Evolutionary conservation across 345 rosid genomes (phyloP), one percentile per base, ranked within the genome.

Genomic region (Salix suchowensis): DNA sequence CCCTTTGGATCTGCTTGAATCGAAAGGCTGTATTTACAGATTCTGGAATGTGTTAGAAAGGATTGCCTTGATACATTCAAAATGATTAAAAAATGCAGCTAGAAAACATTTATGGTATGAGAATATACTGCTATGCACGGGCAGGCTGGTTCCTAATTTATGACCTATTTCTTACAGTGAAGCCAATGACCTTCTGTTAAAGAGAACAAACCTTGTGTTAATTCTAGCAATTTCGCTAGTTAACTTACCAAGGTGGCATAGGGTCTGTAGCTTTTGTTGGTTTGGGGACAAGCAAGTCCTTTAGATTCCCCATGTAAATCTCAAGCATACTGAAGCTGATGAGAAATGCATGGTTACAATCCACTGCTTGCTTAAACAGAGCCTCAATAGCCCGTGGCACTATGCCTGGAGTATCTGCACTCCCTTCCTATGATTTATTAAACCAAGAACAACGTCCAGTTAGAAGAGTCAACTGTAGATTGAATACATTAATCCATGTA

Each of bases 311-410:
- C 89, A 89, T 68, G 84, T 93, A 93, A 68, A 93, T 88, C 88
- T 93, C 96, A 71, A 93, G 89, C 97, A 93, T 93, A 68, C 97
- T 93, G 82, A 90, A 93, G 14, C 67, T 83, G 80, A 91, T 85
- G 58, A 64, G 74, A 81, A 88, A 86, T 65, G 67, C 68, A 79
- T 88, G 85, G 79, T 88, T 91, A 78, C 89, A 87, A 68, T 82
- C 87, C 68, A 37, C 78, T 23, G 89, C 90, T 81, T 87, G 94
- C 77, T 86, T 85, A 76, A 93, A 83, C 65, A 91, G 70, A 66
- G 87, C 89, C 73, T 87, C 78, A 58, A 93, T 88, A 9, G 89
- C 78, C 52, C 90, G 83, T 23, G 91, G 93, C 75, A 93, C 92
- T 6, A 90, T 55, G 50, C 97, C 97, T 1, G 89, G 93, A 76